phyloP scores from a whole-genome alignment of 2,329 filamentous ascomycete species.

The Chrysosporium keratinophilum region DNA sequence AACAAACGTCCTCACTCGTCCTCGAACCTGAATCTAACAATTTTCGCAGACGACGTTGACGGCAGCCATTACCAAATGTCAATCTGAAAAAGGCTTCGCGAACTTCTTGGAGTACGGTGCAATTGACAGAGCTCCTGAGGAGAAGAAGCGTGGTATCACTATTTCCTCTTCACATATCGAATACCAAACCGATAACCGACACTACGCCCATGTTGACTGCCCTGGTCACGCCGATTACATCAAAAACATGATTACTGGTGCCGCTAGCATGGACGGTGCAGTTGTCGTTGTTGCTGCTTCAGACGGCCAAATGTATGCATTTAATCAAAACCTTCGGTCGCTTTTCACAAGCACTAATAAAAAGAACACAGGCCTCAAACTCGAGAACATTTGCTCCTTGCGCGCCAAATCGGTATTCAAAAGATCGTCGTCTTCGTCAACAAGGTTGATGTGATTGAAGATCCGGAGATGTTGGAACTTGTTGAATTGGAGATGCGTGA shows the following conservation, averaged over 20 bases:
- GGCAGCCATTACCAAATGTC: slow-evolving; percentile 96
- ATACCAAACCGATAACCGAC: slow-evolving; percentile 84
- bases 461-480: slow-evolving; percentile 98
- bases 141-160: slow-evolving; percentile 99
- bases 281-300: slow-evolving; percentile 98
- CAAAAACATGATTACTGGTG: slow-evolving; percentile 99
- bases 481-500: slow-evolving; percentile 99
- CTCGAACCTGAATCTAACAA: slow-evolving; percentile 15
- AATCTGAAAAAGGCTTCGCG: slow-evolving; percentile 86
- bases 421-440: slow-evolving; percentile 99
- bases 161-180: slow-evolving; percentile 98
- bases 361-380: slow-evolving; percentile 67
- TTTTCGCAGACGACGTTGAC: slow-evolving; percentile 77
- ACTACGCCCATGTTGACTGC: slow-evolving; percentile 99
- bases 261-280: slow-evolving; percentile 97
- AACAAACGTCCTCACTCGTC: neutral
- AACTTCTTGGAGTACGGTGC: slow-evolving; percentile 94
- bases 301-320: slow-evolving; percentile 79
- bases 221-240: slow-evolving; percentile 99
- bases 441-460: slow-evolving; percentile 95
- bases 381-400: slow-evolving; percentile 92
- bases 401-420: slow-evolving; percentile 96
- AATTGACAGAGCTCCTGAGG: slow-evolving; percentile 98
- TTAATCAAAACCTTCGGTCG: neutral
- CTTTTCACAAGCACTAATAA: slow-evolving; percentile 17